These are phyloP conservation scores for Withania somnifera DNA, from an alignment of 305 asterid genomes.

Conservation along the genomic window DNA sequence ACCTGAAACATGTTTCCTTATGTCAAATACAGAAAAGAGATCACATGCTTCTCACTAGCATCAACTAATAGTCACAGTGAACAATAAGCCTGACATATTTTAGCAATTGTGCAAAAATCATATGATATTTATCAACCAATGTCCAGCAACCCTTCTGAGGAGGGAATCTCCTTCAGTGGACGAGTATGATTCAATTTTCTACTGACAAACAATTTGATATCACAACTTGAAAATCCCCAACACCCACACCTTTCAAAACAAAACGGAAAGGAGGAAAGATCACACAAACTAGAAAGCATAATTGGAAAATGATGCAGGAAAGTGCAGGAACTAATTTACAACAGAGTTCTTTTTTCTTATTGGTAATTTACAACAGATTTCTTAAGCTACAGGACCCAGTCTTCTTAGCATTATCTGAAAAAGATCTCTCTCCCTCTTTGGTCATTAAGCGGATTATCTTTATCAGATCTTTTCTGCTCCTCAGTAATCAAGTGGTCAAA, in stretches of 20 bases:
- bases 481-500: neutral
- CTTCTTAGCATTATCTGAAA: too few species aligned
- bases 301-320: neutral
- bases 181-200: neutral
- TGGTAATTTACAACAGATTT: neutral
- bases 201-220: neutral
- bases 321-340: neutral
- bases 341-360: too few species aligned
- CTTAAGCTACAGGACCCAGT: neutral
- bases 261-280: neutral
- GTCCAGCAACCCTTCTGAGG: neutral
- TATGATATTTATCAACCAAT: neutral
- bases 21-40: neutral
- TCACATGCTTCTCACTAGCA: neutral
- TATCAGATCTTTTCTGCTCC: neutral
- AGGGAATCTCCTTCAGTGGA: neutral
- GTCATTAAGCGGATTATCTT: neutral
- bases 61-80: neutral
- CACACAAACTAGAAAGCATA: neutral
- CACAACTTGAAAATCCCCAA: neutral
- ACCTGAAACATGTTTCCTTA: slow-evolving; percentile 32
- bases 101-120: neutral
- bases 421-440: neutral
- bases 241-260: neutral
- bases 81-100: neutral